phyloP scores from a whole-genome alignment of 2,329 filamentous ascomycete genomes.

The Bipolaris oryzae region DNA sequence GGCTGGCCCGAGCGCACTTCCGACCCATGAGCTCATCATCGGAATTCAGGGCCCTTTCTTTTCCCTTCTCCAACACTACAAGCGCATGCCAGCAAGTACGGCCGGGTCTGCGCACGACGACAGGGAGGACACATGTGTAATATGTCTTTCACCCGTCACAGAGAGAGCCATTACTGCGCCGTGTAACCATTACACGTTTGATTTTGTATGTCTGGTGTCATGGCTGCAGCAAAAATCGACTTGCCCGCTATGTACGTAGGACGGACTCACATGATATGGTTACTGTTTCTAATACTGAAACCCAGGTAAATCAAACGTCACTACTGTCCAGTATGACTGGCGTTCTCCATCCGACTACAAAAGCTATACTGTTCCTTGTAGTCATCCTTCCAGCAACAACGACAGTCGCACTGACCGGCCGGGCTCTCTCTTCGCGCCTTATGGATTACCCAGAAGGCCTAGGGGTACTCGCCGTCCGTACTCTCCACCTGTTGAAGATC shows the following conservation, averaged over 20 bases:
- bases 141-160: slow-evolving; percentile 79
- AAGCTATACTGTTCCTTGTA: slow-evolving; percentile 60
- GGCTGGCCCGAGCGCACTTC: slow-evolving; percentile 25
- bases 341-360: slow-evolving; percentile 60
- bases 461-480: slow-evolving; percentile 25
- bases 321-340: slow-evolving; percentile 70
- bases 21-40: slow-evolving; percentile 22
- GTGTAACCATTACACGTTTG: slow-evolving; percentile 81
- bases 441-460: slow-evolving; percentile 26
- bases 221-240: slow-evolving; percentile 76
- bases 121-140: slow-evolving; percentile 66
- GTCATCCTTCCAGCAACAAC: slow-evolving; percentile 16
- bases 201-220: slow-evolving; percentile 81
- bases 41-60: background rate
- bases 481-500: slow-evolving; percentile 43
- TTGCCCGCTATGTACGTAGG: slow-evolving; percentile 78
- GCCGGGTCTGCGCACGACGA: slow-evolving; percentile 21
- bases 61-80: slow-evolving; percentile 10
- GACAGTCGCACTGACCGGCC: slow-evolving; percentile 1
- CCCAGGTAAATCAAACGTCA: slow-evolving; percentile 59
- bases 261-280: slow-evolving; percentile 4
- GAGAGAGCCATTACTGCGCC: slow-evolving; percentile 75
- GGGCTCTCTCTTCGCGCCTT: slow-evolving; percentile 21
- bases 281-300: background rate
- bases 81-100: slow-evolving; percentile 36